These are phyloP conservation scores for Skeletonema grethae DNA, from an alignment of 108 stramenopile species.

Conservation along the genomic window DNA sequence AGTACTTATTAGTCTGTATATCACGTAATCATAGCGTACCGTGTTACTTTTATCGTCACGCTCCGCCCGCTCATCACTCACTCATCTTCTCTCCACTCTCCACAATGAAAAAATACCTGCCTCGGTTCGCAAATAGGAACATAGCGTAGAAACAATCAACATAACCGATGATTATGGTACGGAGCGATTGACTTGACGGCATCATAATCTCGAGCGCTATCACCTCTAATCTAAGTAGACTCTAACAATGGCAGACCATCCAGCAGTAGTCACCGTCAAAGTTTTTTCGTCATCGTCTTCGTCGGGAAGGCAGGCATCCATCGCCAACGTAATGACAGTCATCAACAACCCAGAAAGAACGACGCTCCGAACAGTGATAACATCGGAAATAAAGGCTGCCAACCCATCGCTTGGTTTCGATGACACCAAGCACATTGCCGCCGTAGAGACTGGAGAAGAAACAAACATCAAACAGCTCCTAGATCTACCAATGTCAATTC, in stretches of 20 bases:
- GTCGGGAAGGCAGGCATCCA: background rate
- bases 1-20: too few species aligned
- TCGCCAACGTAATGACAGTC: background rate
- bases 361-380: background rate
- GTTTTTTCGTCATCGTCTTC: background rate
- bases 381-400: conserved; percentile 1
- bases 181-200: too few species aligned
- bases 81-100: too few species aligned
- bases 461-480: background rate
- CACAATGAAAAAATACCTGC: too few species aligned
- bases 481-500: conserved; percentile 1
- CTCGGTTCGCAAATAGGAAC: too few species aligned
- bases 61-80: too few species aligned
- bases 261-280: background rate
- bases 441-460: background rate
- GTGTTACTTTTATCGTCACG: too few species aligned
- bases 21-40: too few species aligned
- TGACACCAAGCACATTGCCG: background rate
- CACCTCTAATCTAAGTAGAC: too few species aligned
- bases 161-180: too few species aligned
- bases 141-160: too few species aligned
- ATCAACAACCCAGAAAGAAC: background rate
- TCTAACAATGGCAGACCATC: background rate
- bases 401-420: conserved; percentile 1
- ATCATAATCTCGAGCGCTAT: too few species aligned